phyloP scores from a whole-genome alignment of 805 yeast genomes.

The Ogataea parapolymorpha region DNA sequence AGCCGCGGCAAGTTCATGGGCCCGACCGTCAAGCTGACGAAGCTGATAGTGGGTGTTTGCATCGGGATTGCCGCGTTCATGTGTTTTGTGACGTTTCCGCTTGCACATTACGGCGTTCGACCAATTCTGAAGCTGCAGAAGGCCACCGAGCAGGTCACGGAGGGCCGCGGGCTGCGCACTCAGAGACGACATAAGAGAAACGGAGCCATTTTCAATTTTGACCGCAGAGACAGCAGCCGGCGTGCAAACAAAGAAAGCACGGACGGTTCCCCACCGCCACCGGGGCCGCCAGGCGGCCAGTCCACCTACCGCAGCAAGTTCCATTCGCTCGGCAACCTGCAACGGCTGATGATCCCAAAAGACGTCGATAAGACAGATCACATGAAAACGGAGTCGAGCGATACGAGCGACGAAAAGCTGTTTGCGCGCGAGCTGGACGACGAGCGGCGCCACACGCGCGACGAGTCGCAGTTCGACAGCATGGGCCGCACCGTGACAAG shows the following conservation, averaged over 20 bases:
- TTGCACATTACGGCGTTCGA: constrained; percentile 79
- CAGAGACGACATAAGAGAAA: constrained; percentile 14
- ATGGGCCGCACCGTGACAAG: not conserved
- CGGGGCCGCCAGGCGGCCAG: too few species aligned
- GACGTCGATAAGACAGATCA: not conserved
- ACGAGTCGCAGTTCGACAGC: not conserved
- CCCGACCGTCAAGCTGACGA: constrained; percentile 58
- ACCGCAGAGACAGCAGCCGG: constrained; percentile 4
- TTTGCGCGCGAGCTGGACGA: not conserved
- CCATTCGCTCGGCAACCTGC: not conserved
- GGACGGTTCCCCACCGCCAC: too few species aligned
- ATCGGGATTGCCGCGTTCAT: constrained; percentile 74
- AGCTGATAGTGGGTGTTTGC: constrained; percentile 73
- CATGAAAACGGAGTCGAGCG: constrained; percentile 2
- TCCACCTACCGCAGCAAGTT: not conserved
- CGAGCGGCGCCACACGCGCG: not conserved
- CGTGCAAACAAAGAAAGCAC: not conserved
- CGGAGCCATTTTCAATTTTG: constrained; percentile 20
- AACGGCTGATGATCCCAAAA: not conserved
- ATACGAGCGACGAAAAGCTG: constrained; percentile 3
- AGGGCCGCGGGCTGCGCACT: constrained; percentile 33
- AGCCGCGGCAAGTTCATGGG: constrained; percentile 52
- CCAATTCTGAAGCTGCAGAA: constrained; percentile 77
- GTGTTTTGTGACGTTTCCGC: constrained; percentile 72
- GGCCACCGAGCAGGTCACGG: constrained; percentile 73